A percentile compares a stretch with the other conserved stretches of the same genome.
phyloP scores from a whole-genome alignment of 176 grass and related monocot species.

The Oryza longistaminata region DNA sequence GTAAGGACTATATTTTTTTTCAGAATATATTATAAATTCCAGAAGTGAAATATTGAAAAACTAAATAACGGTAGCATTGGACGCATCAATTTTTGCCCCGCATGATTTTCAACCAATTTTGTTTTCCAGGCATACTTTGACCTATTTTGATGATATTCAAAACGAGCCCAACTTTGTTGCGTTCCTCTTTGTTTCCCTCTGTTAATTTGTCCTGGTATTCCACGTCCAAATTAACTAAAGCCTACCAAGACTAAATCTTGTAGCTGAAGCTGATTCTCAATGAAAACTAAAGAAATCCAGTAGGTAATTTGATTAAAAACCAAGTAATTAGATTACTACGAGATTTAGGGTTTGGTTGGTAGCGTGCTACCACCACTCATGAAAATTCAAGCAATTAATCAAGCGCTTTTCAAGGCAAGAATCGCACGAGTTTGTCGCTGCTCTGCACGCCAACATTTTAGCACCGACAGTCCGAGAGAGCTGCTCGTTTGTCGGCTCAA shows the following conservation, averaged over 20 bases:
- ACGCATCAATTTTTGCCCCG: not conserved
- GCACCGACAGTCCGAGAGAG: not conserved
- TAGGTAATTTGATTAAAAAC: not conserved
- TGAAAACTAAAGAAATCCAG: too few species aligned
- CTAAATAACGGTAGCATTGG: too few species aligned
- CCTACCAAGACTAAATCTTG: not conserved
- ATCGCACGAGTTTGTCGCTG: not conserved
- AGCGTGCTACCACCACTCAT: not conserved
- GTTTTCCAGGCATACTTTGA: not conserved
- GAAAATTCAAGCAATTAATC: not conserved
- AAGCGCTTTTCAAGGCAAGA: not conserved
- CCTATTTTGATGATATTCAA: not conserved
- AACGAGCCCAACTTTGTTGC: not conserved
- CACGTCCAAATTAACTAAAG: too few species aligned
- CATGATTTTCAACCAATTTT: not conserved
- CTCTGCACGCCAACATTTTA: not conserved
- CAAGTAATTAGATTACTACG: not conserved
- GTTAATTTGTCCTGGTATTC: too few species aligned
- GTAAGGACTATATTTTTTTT: too few species aligned
- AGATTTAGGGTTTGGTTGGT: not conserved
- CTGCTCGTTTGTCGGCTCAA: not conserved
- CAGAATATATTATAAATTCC: too few species aligned
- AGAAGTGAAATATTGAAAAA: too few species aligned
- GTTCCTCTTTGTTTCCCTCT: too few species aligned
- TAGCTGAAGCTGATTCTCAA: not conserved